Evolutionary conservation across 1,284 basidiomycete species (phyloP), one percentile per base, ranked within the genome.

Genomic region (Boletus sp.): DNA sequence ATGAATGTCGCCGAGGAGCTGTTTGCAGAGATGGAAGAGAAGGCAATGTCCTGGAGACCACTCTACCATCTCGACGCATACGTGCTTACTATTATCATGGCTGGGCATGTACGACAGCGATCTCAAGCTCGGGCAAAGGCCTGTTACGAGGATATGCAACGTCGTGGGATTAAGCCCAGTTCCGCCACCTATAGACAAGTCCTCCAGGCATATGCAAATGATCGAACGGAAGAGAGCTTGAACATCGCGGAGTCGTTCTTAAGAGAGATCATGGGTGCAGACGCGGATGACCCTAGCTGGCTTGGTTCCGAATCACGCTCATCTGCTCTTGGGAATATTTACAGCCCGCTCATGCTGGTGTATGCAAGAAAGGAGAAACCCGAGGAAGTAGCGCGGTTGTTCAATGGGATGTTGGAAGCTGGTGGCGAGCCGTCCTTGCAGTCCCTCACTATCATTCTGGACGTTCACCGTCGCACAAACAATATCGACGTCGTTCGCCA

Each of bases 21-120:
- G 20, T 90, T 91, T 66, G 71, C 74, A 33, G 82, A 90, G 68
- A 84, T 95, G 82, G 84, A 88, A 61, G 64, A 68, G 16, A 68
- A 77, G 16, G 64, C 77, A 45, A 63, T 55, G 45, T 63, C 73
- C 4, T 72, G 73, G 64, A 67, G 75, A 43, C 71, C 73, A n/a
- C 69, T 77, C 41, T 58, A 83, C 29, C 67, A 77, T 47, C 68
- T 85, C 57, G 84, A 82, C 60, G 75, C 78, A 43, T 89, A 87
- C 67, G 79, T 89, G 51, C 83, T 93, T 62, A 94, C 93, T n/a
- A 89, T 94, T 69, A 77, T 98, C 64, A 89, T 98, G 76, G 81
- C 85, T 20, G 92, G 88, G 1, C 89, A 88, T 69, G 77, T 97
- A 47, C 85, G 86, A 20, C 63, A 68, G 0, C 82, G 84, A 1